Evolutionary conservation across 306 rosid genomes (phyloP), one percentile per base, ranked within the genome.

Genomic region (Rosa chinensis): DNA sequence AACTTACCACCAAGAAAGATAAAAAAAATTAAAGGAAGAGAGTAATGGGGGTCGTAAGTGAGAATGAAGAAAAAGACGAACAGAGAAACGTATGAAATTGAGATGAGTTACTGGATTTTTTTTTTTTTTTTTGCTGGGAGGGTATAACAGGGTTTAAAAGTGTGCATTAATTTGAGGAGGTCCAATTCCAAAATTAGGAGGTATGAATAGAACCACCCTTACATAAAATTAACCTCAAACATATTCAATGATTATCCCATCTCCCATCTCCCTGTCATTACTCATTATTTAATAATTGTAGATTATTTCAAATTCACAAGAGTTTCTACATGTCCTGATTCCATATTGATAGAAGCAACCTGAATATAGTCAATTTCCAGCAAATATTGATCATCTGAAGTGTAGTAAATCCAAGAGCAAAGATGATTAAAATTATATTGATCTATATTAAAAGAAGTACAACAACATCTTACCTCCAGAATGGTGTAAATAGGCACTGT

Each of bases 401-500:
- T 43, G 35, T n/a, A 43, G n/a, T 43, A 78, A 4, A 43, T 8
- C 21, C n/a, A 55, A 55, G 35, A 56, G 17, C 61, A 49, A 25
- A 43, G 32, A 58, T 8, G 8, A 58, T 6, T 11, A 2, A 44
- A 11, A 67, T 18, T 4, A 7, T 18, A 8, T 16, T 66, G 48
- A 8, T 2, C 18, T 8, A 39, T 39, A 10, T n/a, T 21, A 12
- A 32, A 42, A 73, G 20, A 73, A 45, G 71, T 45, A 45, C 40
- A 55, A 45, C 40, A 55, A 25, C 45, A 40, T 0, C 70, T 62
- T 86, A 96, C 99, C 99, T 96, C 99, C 85, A 96, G 87, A 73
- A 96, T 93, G 71, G 99, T 96, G 79, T 96, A 96, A 77, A 93
- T 89, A 77, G 99, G 99, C 70, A 91, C 83, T 2, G 99, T 96